A percentile compares a stretch with the other conserved stretches of the same genome.
phyloP scores from a whole-genome alignment of 495 filamentous ascomycete genomes.

The Bathelium albidoporum region DNA sequence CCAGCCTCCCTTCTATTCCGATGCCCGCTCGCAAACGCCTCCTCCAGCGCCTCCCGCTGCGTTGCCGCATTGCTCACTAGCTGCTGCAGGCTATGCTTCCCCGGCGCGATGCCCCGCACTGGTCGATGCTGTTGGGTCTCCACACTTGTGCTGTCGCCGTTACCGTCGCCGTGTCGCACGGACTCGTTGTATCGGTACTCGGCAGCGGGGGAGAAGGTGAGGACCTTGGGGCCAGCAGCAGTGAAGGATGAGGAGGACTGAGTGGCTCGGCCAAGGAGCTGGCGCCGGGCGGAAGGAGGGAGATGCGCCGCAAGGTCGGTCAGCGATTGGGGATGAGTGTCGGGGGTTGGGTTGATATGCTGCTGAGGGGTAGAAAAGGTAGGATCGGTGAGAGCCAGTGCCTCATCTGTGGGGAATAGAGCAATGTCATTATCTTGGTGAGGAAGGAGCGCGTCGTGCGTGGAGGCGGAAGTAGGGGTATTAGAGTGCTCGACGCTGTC shows the following conservation, averaged over 20 bases:
- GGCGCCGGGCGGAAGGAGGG: slow-evolving; percentile 59
- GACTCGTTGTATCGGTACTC: slow-evolving; percentile 79
- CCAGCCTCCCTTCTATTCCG: slow-evolving; percentile 70
- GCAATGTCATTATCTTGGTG: neutral
- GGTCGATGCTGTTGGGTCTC: slow-evolving; percentile 62
- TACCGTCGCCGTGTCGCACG: slow-evolving; percentile 55
- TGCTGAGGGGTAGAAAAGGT: neutral
- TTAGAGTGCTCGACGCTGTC: slow-evolving; percentile 26
- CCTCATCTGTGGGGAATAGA: neutral
- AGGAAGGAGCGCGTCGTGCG: slow-evolving; percentile 31
- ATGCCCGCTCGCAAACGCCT: slow-evolving; percentile 69
- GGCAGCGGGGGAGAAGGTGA: slow-evolving; percentile 74
- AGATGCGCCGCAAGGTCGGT: slow-evolving; percentile 54
- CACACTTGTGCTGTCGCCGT: too few species aligned
- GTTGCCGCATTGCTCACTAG: slow-evolving; percentile 68
- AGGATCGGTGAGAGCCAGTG: neutral
- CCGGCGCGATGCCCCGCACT: slow-evolving; percentile 71
- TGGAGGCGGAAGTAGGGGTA: slow-evolving; percentile 22
- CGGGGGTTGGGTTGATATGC: slow-evolving; percentile 20
- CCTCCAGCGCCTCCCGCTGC: slow-evolving; percentile 77
- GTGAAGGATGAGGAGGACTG: slow-evolving; percentile 19
- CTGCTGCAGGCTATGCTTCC: slow-evolving; percentile 80
- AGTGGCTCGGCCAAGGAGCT: slow-evolving; percentile 64
- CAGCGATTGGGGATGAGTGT: slow-evolving; percentile 46
- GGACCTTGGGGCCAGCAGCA: slow-evolving; percentile 37